Evolutionary conservation across 257 asterid species (phyloP), one percentile per base, ranked within the genome.

Genomic region (Solanum virginianum): DNA sequence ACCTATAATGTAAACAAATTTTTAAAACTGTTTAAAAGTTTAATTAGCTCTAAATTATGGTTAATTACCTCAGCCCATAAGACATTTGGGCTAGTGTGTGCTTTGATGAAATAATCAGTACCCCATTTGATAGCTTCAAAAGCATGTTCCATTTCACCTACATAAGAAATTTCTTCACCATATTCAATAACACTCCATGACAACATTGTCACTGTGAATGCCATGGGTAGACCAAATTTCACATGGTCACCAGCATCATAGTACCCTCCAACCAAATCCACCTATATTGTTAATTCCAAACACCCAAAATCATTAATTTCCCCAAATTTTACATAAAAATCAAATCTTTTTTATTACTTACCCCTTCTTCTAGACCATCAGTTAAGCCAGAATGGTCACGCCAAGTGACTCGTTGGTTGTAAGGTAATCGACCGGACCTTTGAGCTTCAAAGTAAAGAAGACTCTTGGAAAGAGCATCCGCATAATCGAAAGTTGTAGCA

Each of bases 111-210:
- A 74, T 89, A 94, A 89, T 94, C 98, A 63, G 95, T 93, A 26
- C 98, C 98, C 98, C 98, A 93, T 84, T 94, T 94, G 85, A 94
- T 94, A 6, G 98, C 93, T 85, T 94, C 90, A 47, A 89, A 86
- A 29, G 94, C 97, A 83, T 92, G 93, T 39, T 66, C 77, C 57
- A 86, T 62, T 75, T 94, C 94, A 0, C 97, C 93, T 2, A 90
- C 93, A 14, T 59, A 90, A 2, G 32, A 82, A 41, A 94, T 87
- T 65, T 91, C 85, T 81, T 89, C 88, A 3, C 87, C 80, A 60
- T 62, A 93, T 45, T 87, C 91, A 26, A 87, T 81, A 10, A 90
- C 91, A 15, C 91, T 66, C 95, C 94, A 92, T 13, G 94, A 91
- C 60, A 91, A 85, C 89, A 92, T 84, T 72, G 93, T 91, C 16